Conservation (phyloP, 1,139 yeast genomes). For the Candida sp. region DNA sequence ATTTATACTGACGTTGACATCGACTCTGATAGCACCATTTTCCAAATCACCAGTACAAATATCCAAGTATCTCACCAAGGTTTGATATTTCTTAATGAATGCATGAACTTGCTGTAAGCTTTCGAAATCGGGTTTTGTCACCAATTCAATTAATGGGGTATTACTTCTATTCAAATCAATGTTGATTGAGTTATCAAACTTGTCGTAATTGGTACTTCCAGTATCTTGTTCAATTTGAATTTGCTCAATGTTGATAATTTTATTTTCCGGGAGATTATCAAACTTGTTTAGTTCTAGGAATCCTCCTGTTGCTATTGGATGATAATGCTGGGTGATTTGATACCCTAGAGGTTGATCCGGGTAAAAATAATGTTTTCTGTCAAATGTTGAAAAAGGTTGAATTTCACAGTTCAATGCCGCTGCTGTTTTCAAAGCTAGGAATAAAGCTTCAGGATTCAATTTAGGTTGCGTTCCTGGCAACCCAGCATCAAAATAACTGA, state of each 20-base stretch:
- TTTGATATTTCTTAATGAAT: conserved; percentile 79
- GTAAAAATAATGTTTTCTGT: conserved; percentile 92
- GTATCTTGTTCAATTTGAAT: conserved; percentile 94
- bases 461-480: conserved; percentile 93
- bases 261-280: conserved; percentile 49
- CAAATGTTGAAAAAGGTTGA: conserved; percentile 63
- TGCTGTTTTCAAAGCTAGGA: conserved; percentile 71
- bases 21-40: conserved; percentile 93
- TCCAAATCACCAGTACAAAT: conserved; percentile 91
- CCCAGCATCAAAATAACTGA: conserved; percentile 81
- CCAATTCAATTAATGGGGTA: conserved; percentile 85
- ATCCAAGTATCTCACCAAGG: conserved; percentile 60
- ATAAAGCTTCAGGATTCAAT: conserved; percentile 72
- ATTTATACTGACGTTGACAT: conserved; percentile 81
- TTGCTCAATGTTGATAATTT: conserved; percentile 57
- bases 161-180: conserved; percentile 85
- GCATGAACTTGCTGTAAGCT: conserved; percentile 66
- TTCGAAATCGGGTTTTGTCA: conserved; percentile 85
- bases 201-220: conserved; percentile 70
- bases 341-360: conserved; percentile 97
- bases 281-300: conserved; percentile 40
- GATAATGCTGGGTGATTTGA: conserved; percentile 88
- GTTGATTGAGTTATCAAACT: conserved; percentile 35
- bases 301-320: conserved; percentile 78
- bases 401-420: conserved; percentile 64